Base-by-base conservation (phyloP, 2,329 filamentous ascomycete species). In the Xylaria sp. region DNA sequence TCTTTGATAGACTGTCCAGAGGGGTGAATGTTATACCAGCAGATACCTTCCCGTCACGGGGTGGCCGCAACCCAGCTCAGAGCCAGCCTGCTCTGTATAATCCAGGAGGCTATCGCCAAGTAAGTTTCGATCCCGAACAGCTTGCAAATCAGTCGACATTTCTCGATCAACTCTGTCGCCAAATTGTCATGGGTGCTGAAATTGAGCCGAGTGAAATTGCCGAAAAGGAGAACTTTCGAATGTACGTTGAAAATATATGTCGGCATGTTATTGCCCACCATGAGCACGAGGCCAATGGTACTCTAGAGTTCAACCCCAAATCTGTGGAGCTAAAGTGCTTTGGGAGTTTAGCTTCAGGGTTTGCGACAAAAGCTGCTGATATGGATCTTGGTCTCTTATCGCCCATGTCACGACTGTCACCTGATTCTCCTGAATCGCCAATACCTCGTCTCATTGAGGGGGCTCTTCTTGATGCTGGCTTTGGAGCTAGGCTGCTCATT, bases 311-410 rank as follows among this genome's bases (percentile, higher is more conserved):
- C 65, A 81, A 85, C 18, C 76, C 85, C 27, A 76, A 82, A 10
- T 87, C 86, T 60, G 86, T 95, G n/a, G 84, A 89, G 62, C 83
- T 97, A 16, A 89, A 89, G 73, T 93, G 91, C 75, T 97, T 96
- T 76, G 94, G 93, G 5, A 97, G 93, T 77, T 84, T 97, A 55
- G 88, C 88, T 23, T 94, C 93, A 13, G 94, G 94, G 0, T 97
- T 97, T 80, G 94, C 93, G 3, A 93, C 92, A 12, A 92, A 92
- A 74, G 89, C 90, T n/a, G 95, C 94, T 1, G 94, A 97, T 75
- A 93, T 97, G 91, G 94, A 98, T 79, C 86, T 97, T 35, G 92
- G 91, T 9, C 86, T 97, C 40, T 83, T 96, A 5, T 91, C 92
- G 1, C 88, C 87, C 3, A 80, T 85, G 58, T 91, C 91, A 1